Conservation (phyloP, 176 grass and related monocot species). For the Saccharum spontaneum region DNA sequence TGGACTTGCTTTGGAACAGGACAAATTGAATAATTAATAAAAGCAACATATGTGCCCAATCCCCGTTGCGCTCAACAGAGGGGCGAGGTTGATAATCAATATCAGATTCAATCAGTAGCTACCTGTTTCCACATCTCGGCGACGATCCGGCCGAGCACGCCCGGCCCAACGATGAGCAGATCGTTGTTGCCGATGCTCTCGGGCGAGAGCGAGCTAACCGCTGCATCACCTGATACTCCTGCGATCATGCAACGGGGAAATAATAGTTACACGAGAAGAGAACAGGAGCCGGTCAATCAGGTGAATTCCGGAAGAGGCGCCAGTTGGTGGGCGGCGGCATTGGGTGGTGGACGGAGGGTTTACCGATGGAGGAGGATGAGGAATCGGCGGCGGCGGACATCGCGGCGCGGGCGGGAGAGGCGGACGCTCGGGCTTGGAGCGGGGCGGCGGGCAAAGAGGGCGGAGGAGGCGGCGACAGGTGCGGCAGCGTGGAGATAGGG, state of each 20-base stretch:
- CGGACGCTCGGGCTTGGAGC: background rate
- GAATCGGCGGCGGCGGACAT: background rate
- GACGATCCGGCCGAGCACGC: conserved; percentile 24
- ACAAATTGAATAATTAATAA: background rate
- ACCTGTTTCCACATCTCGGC: conserved; percentile 27
- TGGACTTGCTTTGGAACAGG: background rate
- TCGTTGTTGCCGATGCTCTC: background rate
- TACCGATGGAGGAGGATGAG: background rate
- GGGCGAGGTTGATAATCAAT: background rate
- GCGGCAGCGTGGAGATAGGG: background rate
- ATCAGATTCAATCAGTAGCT: background rate
- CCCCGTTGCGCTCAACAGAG: background rate
- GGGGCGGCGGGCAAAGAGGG: background rate
- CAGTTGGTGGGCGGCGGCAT: background rate
- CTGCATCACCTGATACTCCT: background rate
- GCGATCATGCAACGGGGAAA: background rate
- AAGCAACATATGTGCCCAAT: background rate
- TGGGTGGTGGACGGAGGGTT: background rate
- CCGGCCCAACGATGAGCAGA: conserved; percentile 19
- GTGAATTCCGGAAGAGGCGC: background rate
- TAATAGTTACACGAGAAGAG: background rate
- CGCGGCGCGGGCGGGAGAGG: background rate
- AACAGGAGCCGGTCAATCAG: background rate
- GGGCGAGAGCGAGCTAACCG: background rate
- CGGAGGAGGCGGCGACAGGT: background rate